Conservation (phyloP, 805 yeast genomes). For the Teunomyces kruisii region DNA sequence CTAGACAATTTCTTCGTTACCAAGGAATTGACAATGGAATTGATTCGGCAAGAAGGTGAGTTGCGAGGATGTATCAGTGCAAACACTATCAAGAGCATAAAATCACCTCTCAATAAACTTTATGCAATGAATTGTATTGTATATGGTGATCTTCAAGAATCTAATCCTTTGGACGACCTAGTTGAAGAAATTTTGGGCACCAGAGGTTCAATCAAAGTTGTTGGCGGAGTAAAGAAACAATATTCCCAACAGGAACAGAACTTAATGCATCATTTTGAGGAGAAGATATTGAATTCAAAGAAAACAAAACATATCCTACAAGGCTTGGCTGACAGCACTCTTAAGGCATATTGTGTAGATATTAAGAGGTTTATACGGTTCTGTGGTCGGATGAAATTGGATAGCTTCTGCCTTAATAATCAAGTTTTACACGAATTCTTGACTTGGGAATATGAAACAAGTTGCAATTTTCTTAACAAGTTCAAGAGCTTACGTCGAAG, state of each 20-base stretch:
- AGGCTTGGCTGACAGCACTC: constrained; percentile 3
- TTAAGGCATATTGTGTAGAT: constrained; percentile 5
- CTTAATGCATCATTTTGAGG: background rate
- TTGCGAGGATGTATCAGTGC: constrained; percentile 5
- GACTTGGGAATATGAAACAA: background rate
- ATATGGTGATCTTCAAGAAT: background rate
- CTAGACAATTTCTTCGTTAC: constrained; percentile 4
- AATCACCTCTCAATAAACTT: constrained; percentile 6
- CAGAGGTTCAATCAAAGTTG: background rate
- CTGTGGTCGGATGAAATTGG: background rate
- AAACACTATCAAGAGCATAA: constrained; percentile 6
- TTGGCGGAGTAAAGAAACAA: background rate
- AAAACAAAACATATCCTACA: background rate
- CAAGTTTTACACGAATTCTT: background rate
- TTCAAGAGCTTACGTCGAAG: constrained; percentile 6
- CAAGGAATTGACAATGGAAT: constrained; percentile 2
- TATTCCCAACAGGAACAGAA: background rate
- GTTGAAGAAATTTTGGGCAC: constrained; percentile 2
- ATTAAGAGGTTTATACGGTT: constrained; percentile 4
- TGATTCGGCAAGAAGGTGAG: constrained; percentile 3
- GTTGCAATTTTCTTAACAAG: background rate
- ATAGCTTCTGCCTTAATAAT: background rate
- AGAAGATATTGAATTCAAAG: background rate
- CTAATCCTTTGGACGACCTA: constrained; percentile 3
- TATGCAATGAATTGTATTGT: constrained; percentile 5